Evolutionary conservation across 225 moss, liverwort and hornwort genomes (phyloP).

Genomic region (Marchantia paleacea): DNA sequence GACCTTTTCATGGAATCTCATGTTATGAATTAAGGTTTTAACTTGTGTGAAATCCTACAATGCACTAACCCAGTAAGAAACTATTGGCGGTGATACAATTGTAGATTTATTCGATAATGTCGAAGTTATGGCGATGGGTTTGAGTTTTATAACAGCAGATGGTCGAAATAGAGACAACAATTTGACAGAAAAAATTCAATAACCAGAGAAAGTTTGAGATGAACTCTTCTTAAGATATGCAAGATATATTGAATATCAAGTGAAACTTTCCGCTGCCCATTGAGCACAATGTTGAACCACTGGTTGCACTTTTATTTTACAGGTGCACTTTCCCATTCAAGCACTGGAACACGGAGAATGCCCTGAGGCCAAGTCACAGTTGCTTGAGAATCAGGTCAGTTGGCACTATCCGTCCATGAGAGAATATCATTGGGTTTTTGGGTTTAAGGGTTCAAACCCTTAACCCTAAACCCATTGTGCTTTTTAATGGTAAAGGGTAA

Average conservation of each 20-base stretch:
- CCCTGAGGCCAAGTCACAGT: constrained; percentile 58
- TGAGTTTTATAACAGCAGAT: background rate
- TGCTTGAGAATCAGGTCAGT: constrained; percentile 66
- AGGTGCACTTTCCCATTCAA: constrained; percentile 73
- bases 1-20: background rate
- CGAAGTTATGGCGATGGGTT: background rate
- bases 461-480: no score
- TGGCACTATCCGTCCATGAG: background rate
- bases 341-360: constrained; percentile 56
- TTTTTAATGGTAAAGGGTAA: no score
- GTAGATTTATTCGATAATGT: background rate
- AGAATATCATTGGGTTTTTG: background rate
- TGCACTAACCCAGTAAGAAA: background rate
- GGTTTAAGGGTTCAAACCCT: no score
- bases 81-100: background rate
- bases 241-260: no score
- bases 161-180: background rate
- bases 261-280: background rate
- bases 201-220: no score
- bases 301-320: constrained; percentile 7
- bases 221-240: no score
- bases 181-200: background rate
- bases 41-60: background rate
- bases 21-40: background rate
- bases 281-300: background rate